A percentile compares a stretch with the other conserved stretches of the same genome.
phyloP scores from a whole-genome alignment of 1,139 yeast species.

The Debaryomyces psychrophilus region DNA sequence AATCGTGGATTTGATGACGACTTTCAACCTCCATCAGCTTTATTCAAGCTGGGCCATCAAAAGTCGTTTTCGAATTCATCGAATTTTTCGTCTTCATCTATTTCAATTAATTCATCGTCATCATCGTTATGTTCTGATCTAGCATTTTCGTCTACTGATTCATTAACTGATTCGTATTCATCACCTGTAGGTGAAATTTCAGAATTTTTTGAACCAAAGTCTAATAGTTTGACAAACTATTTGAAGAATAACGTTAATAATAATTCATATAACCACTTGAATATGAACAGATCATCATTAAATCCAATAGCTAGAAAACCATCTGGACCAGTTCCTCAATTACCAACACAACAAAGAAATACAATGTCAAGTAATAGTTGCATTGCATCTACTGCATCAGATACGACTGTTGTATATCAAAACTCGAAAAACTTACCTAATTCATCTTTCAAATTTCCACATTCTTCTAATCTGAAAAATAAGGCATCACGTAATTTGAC shows the following conservation, averaged over 20 bases:
- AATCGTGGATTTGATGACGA: conserved; percentile 20
- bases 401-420: conserved; percentile 10
- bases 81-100: conserved; percentile 23
- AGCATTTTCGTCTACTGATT: conserved; percentile 33
- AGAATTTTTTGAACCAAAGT: conserved; percentile 23
- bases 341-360: conserved; percentile 10
- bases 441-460: conserved; percentile 25
- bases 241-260: conserved; percentile 7
- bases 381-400: conserved; percentile 5
- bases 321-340: conserved; percentile 20
- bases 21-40: conserved; percentile 40
- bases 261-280: not conserved
- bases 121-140: conserved; percentile 33
- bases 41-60: conserved; percentile 26
- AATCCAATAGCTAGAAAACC: conserved; percentile 27
- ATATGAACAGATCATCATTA: conserved; percentile 2
- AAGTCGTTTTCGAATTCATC: conserved; percentile 26
- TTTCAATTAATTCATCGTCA: conserved; percentile 29
- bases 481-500: conserved; percentile 24
- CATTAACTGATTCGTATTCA: conserved; percentile 29
- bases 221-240: conserved; percentile 10
- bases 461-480: conserved; percentile 17
- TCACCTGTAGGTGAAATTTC: conserved; percentile 27
- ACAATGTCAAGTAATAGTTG: conserved; percentile 1
- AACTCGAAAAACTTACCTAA: conserved; percentile 15